Evolutionary conservation across 1,284 basidiomycete genomes (phyloP), one percentile per base, ranked within the genome.

Genomic region (Microbotryum violaceum): DNA sequence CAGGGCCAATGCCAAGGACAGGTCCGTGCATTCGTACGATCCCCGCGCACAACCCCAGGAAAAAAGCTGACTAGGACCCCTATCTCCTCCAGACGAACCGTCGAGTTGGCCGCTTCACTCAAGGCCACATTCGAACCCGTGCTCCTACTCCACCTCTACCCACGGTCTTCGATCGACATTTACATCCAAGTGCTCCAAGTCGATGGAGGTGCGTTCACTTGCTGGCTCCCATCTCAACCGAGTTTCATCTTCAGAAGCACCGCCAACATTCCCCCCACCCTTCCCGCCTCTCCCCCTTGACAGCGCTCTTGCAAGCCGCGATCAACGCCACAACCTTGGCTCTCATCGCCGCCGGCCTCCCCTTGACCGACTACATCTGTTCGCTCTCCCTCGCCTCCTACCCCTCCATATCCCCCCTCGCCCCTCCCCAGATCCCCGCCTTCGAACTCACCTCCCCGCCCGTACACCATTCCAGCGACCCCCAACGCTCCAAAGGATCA

Each of bases 61-160:
- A 21, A 10, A 51, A 21, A 18, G 48, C 18, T 29, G 49, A n/a
- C 33, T 27, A 29, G 27, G 33, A 29, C 21, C 6, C 31, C 31
- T 58, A 27, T 42, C n/a, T 47, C 44, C 9, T 33, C 31, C 71
- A 97, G 94, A 75, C 89, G 92, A 21, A 82, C 90, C 61, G 79
- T 91, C 62, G 94, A 98, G 76, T 81, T 97, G 63, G 88, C 86
- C 2, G 82, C 89, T 2, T 84, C 86, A 16, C 85, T 98, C 68
- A 88, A 91, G 76, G 86, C 89, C 46, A 97, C 94, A 0, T 97
- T 98, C 71, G 92, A 97, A 74, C 91, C 93, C 49, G 90, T 96
- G 57, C 83, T 98, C 47, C 88, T 93, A 74, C 87, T 88, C 2
- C 83, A 83, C 67, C 82, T 97, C 54, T 97, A 94, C 76, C 94